Evolutionary conservation across 305 asterid genomes (phyloP), one percentile per base, ranked within the genome.

Genomic region (Withania somnifera): DNA sequence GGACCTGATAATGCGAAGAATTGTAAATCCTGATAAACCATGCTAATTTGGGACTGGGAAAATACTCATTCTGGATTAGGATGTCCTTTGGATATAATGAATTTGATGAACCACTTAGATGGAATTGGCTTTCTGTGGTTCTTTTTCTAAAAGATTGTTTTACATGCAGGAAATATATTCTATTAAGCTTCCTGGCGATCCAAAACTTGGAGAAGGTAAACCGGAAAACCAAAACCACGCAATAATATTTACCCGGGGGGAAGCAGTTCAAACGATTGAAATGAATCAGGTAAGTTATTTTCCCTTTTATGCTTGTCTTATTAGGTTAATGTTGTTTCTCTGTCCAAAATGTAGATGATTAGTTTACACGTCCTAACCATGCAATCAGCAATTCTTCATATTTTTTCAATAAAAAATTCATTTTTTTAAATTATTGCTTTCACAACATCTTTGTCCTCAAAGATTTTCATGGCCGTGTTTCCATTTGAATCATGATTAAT

Each of bases 151-250:
- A 71, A 7, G 14, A 73, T 34, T 51, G 81, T 75, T 34, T 50
- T 57, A 24, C 83, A 36, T 76, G 58, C 87, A 96, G 98, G 99
- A 96, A 91, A 90, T 96, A 86, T 96, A 91, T 86, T 92, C 98
- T 36, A 86, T 96, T 73, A 92, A 92, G 91, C 98, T 96, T 84
- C 99, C 99, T 83, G 99, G 99, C 84, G 95, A 94, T 84, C 98
- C 99, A 80, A 96, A 96, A 89, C 96, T 96, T 64, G 99, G 99
- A 68, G 99, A 96, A 90, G 99, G 99, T 76, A 96, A 96, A 84
- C 99, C 99, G 32, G 99, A 96, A 88, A 96, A 94, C 79, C 99
- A 96, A 82, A 96, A 96, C 84, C 99, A 96, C 89, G 97, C 99
- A 2, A 89, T 96, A 80, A 22, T 96, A 82, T 97, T 97, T 85